Conservation (phyloP, 768 basidiomycete genomes). For the Lentinula boryana region DNA sequence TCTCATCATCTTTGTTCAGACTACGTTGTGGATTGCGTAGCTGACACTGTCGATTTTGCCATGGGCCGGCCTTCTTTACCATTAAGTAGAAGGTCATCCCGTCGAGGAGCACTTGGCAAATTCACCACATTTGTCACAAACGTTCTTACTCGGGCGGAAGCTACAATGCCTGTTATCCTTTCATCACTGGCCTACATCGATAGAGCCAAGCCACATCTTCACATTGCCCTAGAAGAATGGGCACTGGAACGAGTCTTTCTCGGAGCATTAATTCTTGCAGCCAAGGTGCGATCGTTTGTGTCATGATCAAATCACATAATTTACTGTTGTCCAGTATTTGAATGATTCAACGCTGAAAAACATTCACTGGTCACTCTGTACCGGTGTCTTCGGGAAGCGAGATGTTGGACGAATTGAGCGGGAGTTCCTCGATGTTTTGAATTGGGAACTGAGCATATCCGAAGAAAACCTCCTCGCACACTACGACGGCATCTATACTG, state of each 20-base stretch:
- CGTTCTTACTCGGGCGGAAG: constrained; percentile 68
- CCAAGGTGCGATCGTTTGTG: constrained; percentile 50
- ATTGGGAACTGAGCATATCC: constrained; percentile 63
- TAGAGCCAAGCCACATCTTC: constrained; percentile 71
- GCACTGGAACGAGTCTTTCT: constrained; percentile 88
- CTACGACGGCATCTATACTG: constrained; percentile 26
- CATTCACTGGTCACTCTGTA: constrained; percentile 85
- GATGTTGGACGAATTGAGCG: constrained; percentile 79
- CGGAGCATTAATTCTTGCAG: constrained; percentile 81
- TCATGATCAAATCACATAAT: constrained; percentile 4
- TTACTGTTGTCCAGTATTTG: constrained; percentile 46
- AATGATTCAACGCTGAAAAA: constrained; percentile 92
- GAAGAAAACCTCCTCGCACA: constrained; percentile 59
- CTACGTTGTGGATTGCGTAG: constrained; percentile 61
- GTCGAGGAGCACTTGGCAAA: constrained; percentile 45
- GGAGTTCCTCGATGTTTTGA: constrained; percentile 75
- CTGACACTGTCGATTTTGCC: constrained; percentile 72
- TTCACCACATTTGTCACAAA: constrained; percentile 64
- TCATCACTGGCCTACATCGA: constrained; percentile 72
- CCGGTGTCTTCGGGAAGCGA: constrained; percentile 75
- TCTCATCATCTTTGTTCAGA: constrained; percentile 34
- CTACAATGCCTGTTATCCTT: constrained; percentile 63
- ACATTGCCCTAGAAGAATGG: constrained; percentile 80
- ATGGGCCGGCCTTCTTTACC: constrained; percentile 59
- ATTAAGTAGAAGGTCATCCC: constrained; percentile 40